These are phyloP conservation scores for Mycena sp. DNA, from an alignment of 1,284 basidiomycete genomes.

Conservation along the genomic window DNA sequence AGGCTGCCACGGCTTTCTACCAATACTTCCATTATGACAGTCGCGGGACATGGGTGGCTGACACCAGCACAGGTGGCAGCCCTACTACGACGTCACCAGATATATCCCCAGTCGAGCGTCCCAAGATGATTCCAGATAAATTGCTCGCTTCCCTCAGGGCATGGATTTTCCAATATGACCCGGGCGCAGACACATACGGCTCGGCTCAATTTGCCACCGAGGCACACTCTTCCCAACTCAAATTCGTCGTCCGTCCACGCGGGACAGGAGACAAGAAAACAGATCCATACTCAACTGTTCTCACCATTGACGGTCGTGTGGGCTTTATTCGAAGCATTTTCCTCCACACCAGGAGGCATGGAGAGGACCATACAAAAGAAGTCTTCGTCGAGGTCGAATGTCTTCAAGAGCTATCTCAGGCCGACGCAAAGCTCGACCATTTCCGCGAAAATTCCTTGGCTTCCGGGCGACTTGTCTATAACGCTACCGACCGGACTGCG, in stretches of 20 bases:
- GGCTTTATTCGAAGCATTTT: background rate
- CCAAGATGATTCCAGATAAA: background rate
- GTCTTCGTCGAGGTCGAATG: background rate
- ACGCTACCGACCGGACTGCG: background rate
- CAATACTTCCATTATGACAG: background rate
- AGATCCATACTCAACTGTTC: background rate
- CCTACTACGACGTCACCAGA: background rate
- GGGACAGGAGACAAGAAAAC: background rate
- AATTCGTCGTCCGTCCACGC: background rate
- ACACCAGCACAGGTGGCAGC: conserved; percentile 1
- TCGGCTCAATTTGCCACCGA: background rate
- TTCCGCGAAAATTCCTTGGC: background rate
- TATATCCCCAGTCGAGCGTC: background rate
- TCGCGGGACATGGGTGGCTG: conserved; percentile 3
- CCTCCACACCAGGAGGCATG: background rate
- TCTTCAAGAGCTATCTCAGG: conserved; percentile 1
- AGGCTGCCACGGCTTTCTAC: background rate
- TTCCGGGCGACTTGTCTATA: background rate
- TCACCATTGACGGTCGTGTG: background rate
- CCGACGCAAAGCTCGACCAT: background rate
- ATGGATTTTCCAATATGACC: background rate
- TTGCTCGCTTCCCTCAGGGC: background rate
- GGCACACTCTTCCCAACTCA: background rate
- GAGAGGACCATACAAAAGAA: background rate
- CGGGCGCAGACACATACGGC: background rate